phyloP scores from a whole-genome alignment of 768 basidiomycete species.

The Tricholoma terreum region DNA sequence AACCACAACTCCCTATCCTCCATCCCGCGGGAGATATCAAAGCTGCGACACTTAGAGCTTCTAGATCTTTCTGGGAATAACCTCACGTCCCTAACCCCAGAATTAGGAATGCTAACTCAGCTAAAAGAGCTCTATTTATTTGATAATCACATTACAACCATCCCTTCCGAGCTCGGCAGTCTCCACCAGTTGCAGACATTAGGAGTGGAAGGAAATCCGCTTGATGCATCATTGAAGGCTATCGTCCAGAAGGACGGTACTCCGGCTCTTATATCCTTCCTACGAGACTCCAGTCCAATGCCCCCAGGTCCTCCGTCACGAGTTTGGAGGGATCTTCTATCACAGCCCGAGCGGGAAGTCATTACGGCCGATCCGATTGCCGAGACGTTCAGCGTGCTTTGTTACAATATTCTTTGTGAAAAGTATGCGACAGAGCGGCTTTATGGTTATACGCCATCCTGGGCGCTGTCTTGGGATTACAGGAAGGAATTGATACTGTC shows the following conservation, averaged over 20 bases:
- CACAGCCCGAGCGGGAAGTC: slow-evolving; percentile 56
- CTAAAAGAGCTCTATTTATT: slow-evolving; percentile 93
- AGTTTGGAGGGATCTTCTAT: slow-evolving; percentile 64
- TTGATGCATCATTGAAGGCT: slow-evolving; percentile 71
- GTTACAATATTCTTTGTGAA: slow-evolving; percentile 95
- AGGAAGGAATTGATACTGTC: slow-evolving; percentile 84
- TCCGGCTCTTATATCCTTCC: slow-evolving; percentile 75
- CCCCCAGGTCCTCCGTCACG: slow-evolving; percentile 80
- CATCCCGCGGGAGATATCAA: slow-evolving; percentile 80
- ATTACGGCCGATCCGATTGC: slow-evolving; percentile 58
- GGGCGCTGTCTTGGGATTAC: slow-evolving; percentile 96
- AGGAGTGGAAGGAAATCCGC: slow-evolving; percentile 96
- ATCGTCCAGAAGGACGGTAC: slow-evolving; percentile 97
- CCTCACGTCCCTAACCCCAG: slow-evolving; percentile 72
- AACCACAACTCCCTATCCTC: slow-evolving; percentile 86
- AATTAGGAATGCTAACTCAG: slow-evolving; percentile 86
- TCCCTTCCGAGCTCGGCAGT: slow-evolving; percentile 86
- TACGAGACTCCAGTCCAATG: slow-evolving; percentile 91
- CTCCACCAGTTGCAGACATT: slow-evolving; percentile 90
- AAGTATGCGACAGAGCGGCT: slow-evolving; percentile 81
- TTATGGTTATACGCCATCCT: slow-evolving; percentile 95
- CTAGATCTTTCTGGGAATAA: slow-evolving; percentile 92
- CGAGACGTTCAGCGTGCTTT: slow-evolving; percentile 79
- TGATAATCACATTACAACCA: slow-evolving; percentile 86
- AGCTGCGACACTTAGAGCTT: slow-evolving; percentile 79